A percentile compares a stretch with the other conserved stretches of the same genome.
Evolutionary conservation across 805 yeast genomes (phyloP).

Genomic region (Nakazawaea sp.): DNA sequence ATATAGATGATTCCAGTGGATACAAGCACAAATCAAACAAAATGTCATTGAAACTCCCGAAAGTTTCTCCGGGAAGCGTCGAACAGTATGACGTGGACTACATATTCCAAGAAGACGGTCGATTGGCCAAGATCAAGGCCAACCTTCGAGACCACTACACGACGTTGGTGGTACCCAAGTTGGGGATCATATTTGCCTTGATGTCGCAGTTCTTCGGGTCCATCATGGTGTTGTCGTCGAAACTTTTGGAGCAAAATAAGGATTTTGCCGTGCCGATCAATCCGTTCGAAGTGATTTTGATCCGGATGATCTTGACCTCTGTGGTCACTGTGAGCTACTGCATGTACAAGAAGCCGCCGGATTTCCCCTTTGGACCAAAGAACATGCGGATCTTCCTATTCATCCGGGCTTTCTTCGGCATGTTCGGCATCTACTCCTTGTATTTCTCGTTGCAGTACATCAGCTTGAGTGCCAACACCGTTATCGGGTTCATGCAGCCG

Average conservation of each 20-base stretch:
- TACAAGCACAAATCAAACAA: no score
- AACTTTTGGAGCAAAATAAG: conserved; percentile 33
- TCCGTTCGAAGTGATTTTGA: conserved; percentile 36
- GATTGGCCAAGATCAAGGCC: no score
- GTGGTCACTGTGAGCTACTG: conserved; percentile 27
- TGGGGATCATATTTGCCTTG: conserved; percentile 29
- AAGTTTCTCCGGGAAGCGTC: no score
- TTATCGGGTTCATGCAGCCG: conserved; percentile 37
- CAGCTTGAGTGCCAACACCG: conserved; percentile 36
- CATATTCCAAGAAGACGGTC: no score
- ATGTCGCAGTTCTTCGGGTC: conserved; percentile 36
- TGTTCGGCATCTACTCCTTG: conserved; percentile 35
- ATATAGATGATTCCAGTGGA: no score
- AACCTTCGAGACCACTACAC: no score
- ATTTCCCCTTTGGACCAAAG: conserved; percentile 38
- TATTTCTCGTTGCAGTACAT: conserved; percentile 37
- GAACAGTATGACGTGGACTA: no score
- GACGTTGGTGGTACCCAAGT: conserved; percentile 17
- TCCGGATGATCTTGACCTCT: conserved; percentile 35
- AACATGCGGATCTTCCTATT: conserved; percentile 24
- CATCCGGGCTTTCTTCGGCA: conserved; percentile 31
- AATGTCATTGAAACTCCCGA: no score
- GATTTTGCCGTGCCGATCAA: conserved; percentile 30
- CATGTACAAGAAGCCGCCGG: conserved; percentile 26
- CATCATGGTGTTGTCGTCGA: conserved; percentile 36